Percentiles rank a stretch among this genome's conserved stretches.
Conservation (phyloP, 768 basidiomycete species). For the Lentinus tigrinus region DNA sequence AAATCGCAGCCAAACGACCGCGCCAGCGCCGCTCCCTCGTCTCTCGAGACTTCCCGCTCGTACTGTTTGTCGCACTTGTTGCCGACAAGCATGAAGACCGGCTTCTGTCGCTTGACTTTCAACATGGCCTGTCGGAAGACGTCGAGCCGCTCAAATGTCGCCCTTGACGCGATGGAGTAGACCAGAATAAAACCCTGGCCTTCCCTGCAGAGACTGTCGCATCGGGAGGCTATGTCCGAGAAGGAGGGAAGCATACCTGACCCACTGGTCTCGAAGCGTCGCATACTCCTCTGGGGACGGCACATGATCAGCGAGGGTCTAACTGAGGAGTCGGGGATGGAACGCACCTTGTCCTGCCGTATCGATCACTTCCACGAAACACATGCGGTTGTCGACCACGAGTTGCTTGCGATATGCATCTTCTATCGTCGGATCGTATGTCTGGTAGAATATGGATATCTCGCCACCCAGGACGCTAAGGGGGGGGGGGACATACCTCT, state of each 20-base stretch:
- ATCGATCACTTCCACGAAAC: constrained; percentile 95
- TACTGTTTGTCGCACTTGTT: constrained; percentile 95
- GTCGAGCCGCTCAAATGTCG: constrained; percentile 87
- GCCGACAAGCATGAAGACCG: constrained; percentile 92
- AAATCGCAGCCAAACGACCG: constrained; percentile 87
- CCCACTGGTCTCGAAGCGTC: constrained; percentile 96
- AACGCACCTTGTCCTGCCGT: constrained; percentile 92
- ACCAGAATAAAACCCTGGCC: constrained; percentile 98
- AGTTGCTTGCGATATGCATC: constrained; percentile 96
- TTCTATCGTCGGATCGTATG: constrained; percentile 98
- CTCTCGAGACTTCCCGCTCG: constrained; percentile 86
- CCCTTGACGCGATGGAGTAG: constrained; percentile 93
- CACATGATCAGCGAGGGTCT: constrained; percentile 20
- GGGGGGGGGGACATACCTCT: constrained; percentile 13
- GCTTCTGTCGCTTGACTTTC: constrained; percentile 81
- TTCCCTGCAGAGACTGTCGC: constrained; percentile 53
- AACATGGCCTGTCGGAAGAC: constrained; percentile 88
- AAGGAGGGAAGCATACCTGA: constrained; percentile 61
- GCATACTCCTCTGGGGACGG: constrained; percentile 84
- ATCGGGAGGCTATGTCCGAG: constrained; percentile 10
- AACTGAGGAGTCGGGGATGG: constrained; percentile 2
- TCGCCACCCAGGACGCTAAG: neutral
- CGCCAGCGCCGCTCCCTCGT: constrained; percentile 84
- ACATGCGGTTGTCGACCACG: constrained; percentile 92
- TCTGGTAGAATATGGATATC: constrained; percentile 43